Evolutionary conservation across 768 basidiomycete species (phyloP).

Genomic region (Trametes cingulata): DNA sequence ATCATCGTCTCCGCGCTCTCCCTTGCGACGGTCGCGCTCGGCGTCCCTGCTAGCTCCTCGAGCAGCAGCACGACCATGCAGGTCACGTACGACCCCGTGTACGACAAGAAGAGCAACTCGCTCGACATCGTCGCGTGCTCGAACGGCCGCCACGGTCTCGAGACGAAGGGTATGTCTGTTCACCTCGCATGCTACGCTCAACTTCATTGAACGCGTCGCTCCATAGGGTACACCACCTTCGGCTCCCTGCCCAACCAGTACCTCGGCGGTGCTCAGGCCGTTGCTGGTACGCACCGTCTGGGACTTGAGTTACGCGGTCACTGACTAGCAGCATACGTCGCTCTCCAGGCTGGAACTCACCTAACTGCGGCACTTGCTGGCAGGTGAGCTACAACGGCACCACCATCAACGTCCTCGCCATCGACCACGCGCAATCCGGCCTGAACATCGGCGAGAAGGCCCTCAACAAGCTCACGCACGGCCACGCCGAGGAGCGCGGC

Average conservation of each 20-base stretch:
- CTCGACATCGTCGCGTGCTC: slow-evolving; percentile 40
- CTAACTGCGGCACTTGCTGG: slow-evolving; percentile 38
- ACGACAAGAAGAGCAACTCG: slow-evolving; percentile 33
- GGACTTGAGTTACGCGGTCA: background rate
- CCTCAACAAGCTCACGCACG: slow-evolving; percentile 38
- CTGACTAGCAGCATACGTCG: background rate
- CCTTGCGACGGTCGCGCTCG: slow-evolving; percentile 6
- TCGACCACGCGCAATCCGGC: slow-evolving; percentile 33
- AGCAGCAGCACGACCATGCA: slow-evolving; percentile 18
- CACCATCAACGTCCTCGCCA: slow-evolving; percentile 31
- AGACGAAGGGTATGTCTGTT: slow-evolving; percentile 23
- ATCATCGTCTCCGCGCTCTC: slow-evolving; percentile 17
- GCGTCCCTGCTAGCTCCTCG: slow-evolving; percentile 1
- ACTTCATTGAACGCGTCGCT: background rate
- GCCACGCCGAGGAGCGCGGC: slow-evolving; percentile 48
- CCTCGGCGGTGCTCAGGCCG: slow-evolving; percentile 35
- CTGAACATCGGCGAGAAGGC: slow-evolving; percentile 37
- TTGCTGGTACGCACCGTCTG: slow-evolving; percentile 15
- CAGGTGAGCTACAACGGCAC: slow-evolving; percentile 28
- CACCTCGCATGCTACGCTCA: too few species aligned
- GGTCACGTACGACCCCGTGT: slow-evolving; percentile 39
- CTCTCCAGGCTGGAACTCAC: slow-evolving; percentile 28
- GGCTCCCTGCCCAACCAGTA: slow-evolving; percentile 36
- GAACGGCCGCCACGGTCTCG: slow-evolving; percentile 38
- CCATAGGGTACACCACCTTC: slow-evolving; percentile 35